A percentile compares a stretch with the other conserved stretches of the same genome.
Conservation (phyloP, 2,329 filamentous ascomycete species). For the Fusarium succisae region DNA sequence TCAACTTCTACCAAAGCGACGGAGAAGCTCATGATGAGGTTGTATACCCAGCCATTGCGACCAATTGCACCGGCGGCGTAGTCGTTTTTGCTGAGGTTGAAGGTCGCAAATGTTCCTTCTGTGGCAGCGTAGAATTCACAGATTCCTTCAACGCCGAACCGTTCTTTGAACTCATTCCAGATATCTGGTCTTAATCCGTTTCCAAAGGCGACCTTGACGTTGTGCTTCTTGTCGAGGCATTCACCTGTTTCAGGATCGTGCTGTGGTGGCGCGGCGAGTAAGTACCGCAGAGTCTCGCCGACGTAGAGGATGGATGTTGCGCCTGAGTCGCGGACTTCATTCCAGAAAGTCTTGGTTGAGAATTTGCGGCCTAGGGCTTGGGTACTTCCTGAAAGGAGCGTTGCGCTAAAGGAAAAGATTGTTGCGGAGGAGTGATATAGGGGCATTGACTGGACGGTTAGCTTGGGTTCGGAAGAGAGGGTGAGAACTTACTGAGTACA, state of each 20-base stretch:
- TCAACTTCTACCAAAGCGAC: constrained; percentile 75
- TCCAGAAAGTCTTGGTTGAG: constrained; percentile 80
- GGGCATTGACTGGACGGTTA: constrained; percentile 74
- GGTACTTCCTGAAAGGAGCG: constrained; percentile 69
- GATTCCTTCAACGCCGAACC: constrained; percentile 78
- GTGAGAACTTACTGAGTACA: constrained; percentile 71
- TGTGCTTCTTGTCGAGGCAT: constrained; percentile 76
- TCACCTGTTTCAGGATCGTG: constrained; percentile 71
- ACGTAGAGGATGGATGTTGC: constrained; percentile 88
- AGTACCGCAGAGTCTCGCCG: constrained; percentile 85
- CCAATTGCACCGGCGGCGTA: constrained; percentile 82
- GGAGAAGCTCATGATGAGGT: constrained; percentile 59
- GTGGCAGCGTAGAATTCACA: constrained; percentile 86
- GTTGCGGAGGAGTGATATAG: constrained; percentile 86
- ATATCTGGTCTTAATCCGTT: constrained; percentile 88
- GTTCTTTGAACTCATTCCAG: constrained; percentile 83
- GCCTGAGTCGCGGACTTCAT: constrained; percentile 73
- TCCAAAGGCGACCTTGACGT: constrained; percentile 79
- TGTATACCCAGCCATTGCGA: constrained; percentile 71
- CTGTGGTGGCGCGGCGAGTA: constrained; percentile 73
- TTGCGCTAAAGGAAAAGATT: constrained; percentile 72
- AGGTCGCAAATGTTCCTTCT: constrained; percentile 74
- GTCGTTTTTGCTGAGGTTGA: constrained; percentile 78
- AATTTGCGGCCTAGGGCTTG: constrained; percentile 81
- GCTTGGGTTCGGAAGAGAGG: background rate